These are phyloP conservation scores for Amanita pseudoporphyria DNA, from an alignment of 768 basidiomycete genomes.

Conservation along the genomic window DNA sequence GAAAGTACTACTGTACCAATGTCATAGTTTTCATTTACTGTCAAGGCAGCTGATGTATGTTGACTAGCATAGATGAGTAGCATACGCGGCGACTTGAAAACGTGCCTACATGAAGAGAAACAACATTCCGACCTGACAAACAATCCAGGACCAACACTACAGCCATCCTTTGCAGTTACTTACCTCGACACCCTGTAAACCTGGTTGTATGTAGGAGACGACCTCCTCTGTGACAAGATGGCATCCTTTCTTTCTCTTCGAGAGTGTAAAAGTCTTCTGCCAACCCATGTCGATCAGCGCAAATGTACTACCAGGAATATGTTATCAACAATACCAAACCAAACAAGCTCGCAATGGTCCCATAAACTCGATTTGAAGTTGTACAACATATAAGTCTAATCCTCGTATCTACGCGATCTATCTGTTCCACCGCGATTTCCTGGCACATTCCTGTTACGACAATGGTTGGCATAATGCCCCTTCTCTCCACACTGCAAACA, in stretches of 20 bases:
- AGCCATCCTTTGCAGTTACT: not conserved
- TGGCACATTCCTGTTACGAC: slow-evolving; percentile 83
- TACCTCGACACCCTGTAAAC: slow-evolving; percentile 60
- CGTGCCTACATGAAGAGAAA: slow-evolving; percentile 74
- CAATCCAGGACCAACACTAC: not conserved
- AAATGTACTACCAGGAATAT: not conserved
- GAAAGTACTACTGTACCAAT: slow-evolving; percentile 36
- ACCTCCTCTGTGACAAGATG: slow-evolving; percentile 82
- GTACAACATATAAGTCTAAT: not conserved
- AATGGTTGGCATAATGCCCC: slow-evolving; percentile 94
- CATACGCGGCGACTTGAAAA: not conserved
- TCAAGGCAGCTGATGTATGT: slow-evolving; percentile 73
- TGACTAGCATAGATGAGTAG: slow-evolving; percentile 16
- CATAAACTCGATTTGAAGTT: no score
- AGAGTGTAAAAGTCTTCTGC: slow-evolving; percentile 76
- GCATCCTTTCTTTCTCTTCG: slow-evolving; percentile 50
- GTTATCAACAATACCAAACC: not conserved
- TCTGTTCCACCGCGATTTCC: slow-evolving; percentile 84
- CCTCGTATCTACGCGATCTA: slow-evolving; percentile 32
- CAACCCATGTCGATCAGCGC: slow-evolving; percentile 54
- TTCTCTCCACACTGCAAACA: slow-evolving; percentile 69
- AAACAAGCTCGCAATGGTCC: no score
- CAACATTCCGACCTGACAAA: slow-evolving; percentile 69
- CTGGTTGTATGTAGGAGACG: slow-evolving; percentile 51
- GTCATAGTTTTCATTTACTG: slow-evolving; percentile 88